Conservation (phyloP, 306 rosid species). For the Albizia julibrissin region DNA sequence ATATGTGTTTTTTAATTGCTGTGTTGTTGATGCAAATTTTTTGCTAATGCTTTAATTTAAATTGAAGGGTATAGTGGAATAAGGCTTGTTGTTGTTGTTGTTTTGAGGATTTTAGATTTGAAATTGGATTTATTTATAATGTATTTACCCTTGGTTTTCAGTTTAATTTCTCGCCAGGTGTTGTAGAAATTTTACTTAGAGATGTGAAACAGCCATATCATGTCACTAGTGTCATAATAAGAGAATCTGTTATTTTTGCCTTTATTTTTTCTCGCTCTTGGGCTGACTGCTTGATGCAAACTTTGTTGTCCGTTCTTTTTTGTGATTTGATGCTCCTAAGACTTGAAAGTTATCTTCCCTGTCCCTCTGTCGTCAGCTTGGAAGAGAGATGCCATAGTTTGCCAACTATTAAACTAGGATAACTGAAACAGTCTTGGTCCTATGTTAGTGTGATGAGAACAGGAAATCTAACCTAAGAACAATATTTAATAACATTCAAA, state of each 20-base stretch:
- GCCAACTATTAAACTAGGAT: background rate
- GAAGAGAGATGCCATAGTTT: background rate
- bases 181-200: background rate
- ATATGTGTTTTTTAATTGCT: background rate
- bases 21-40: constrained; percentile 1
- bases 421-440: background rate
- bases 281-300: background rate
- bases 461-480: background rate
- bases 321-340: background rate
- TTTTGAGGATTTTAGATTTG: background rate
- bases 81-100: too few species aligned
- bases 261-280: background rate
- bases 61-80: background rate
- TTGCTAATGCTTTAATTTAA: background rate
- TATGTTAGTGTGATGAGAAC: background rate
- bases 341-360: background rate
- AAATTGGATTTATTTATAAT: constrained; percentile 23
- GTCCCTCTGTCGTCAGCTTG: background rate
- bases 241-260: background rate
- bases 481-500: background rate
- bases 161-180: background rate
- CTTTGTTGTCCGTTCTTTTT: background rate
- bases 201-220: background rate
- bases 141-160: background rate
- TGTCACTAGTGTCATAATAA: background rate